These are phyloP conservation scores for Fusarium miscanthi DNA, from an alignment of 2,329 filamentous ascomycete genomes.

Conservation along the genomic window DNA sequence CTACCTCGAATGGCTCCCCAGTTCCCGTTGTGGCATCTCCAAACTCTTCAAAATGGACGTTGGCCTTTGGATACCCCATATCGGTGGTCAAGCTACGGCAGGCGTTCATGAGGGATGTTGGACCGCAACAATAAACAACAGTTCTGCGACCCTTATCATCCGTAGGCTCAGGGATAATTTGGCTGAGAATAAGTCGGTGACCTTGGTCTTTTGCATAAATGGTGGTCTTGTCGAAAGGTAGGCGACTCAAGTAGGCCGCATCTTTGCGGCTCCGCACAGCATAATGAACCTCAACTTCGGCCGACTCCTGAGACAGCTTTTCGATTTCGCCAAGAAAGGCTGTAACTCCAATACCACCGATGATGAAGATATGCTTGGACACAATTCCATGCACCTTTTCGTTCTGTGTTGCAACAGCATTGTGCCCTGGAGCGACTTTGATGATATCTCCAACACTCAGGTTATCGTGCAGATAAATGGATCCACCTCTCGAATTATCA, in stretches of 20 bases:
- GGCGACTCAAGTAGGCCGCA: slow-evolving; percentile 6
- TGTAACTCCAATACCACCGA: slow-evolving; percentile 23
- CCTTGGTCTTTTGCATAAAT: slow-evolving; percentile 18
- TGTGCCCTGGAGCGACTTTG: slow-evolving; percentile 12
- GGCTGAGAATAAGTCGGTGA: neutral
- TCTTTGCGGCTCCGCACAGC: slow-evolving; percentile 16
- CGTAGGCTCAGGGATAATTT: neutral
- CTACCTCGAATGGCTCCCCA: slow-evolving; percentile 22
- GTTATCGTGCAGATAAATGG: slow-evolving; percentile 12
- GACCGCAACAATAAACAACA: slow-evolving; percentile 18
- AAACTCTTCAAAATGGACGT: slow-evolving; percentile 24
- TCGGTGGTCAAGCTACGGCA: neutral
- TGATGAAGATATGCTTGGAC: slow-evolving; percentile 14
- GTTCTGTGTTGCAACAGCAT: fast-evolving
- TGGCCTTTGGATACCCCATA: neutral
- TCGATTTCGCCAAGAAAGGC: slow-evolving; percentile 14
- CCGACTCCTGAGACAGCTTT: neutral
- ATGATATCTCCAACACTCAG: slow-evolving; percentile 2
- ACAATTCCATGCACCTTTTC: too few species aligned
- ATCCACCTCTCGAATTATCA: slow-evolving; percentile 22
- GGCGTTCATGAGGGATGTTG: slow-evolving; percentile 1
- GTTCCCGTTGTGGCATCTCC: slow-evolving; percentile 19
- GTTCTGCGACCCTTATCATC: neutral
- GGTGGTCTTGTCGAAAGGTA: neutral
- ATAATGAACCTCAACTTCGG: slow-evolving; percentile 11